These are phyloP conservation scores for Gnomoniopsis smithogilvyi DNA, from an alignment of 2,329 filamentous ascomycete species.

Conservation along the genomic window DNA sequence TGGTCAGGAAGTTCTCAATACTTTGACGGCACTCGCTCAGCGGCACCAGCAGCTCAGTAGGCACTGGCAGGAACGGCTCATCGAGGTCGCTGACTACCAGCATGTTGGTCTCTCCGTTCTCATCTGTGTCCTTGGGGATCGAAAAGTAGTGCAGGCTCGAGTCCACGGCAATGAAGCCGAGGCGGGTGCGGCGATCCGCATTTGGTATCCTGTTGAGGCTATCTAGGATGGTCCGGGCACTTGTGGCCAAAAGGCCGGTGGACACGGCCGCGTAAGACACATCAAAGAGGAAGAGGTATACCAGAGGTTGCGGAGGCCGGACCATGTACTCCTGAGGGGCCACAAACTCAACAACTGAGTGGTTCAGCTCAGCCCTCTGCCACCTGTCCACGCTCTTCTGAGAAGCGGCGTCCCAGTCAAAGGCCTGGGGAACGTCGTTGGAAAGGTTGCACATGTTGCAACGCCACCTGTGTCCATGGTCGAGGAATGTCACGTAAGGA, in stretches of 20 bases:
- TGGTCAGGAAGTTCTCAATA: conserved; percentile 86
- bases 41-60: conserved; percentile 85
- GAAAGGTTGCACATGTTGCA: conserved; percentile 99
- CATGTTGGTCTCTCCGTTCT: conserved; percentile 83
- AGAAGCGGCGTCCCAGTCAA: conserved; percentile 92
- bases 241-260: conserved; percentile 86
- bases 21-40: conserved; percentile 85
- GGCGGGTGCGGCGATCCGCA: conserved; percentile 83
- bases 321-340: conserved; percentile 99
- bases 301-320: conserved; percentile 87
- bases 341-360: conserved; percentile 95
- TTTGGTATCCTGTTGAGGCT: conserved; percentile 98
- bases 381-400: conserved; percentile 92
- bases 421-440: conserved; percentile 98
- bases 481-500: conserved; percentile 92
- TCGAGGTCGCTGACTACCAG: conserved; percentile 92
- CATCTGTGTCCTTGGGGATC: conserved; percentile 83
- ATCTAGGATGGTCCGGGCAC: conserved; percentile 88
- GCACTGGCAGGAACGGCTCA: conserved; percentile 93
- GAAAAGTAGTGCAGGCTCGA: conserved; percentile 95
- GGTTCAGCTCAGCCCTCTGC: conserved; percentile 89
- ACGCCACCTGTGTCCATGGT: conserved; percentile 95
- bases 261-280: conserved; percentile 89
- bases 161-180: conserved; percentile 95
- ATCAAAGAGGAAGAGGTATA: conserved; percentile 94